Evolutionary conservation across 2,329 filamentous ascomycete genomes (phyloP).

Genomic region (Nemania sp.): DNA sequence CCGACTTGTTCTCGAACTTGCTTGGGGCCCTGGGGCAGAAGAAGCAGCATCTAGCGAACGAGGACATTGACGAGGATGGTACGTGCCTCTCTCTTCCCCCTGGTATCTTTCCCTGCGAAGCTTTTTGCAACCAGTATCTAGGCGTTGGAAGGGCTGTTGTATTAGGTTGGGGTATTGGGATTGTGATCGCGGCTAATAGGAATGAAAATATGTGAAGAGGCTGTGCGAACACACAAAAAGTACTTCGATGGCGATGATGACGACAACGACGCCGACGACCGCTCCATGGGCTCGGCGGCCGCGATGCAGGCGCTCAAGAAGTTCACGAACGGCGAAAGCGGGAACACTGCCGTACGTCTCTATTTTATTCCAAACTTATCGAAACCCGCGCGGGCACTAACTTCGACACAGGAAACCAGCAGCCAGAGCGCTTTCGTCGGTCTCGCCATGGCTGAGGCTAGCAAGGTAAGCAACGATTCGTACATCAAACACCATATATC

Average conservation of each 20-base stretch:
- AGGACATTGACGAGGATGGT: slow-evolving; percentile 56
- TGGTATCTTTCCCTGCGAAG: neutral
- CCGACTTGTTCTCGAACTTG: slow-evolving; percentile 54
- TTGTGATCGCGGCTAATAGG: slow-evolving; percentile 4
- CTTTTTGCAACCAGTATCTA: neutral
- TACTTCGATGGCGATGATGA: slow-evolving; percentile 63
- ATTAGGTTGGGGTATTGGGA: no score
- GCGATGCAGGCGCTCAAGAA: slow-evolving; percentile 82
- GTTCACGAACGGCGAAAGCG: slow-evolving; percentile 64
- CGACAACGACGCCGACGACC: slow-evolving; percentile 50
- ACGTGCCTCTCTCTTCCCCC: slow-evolving; percentile 16
- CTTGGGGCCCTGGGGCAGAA: slow-evolving; percentile 53
- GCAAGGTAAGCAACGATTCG: slow-evolving; percentile 59
- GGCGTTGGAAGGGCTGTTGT: neutral
- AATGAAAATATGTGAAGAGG: slow-evolving; percentile 49
- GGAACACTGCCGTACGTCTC: slow-evolving; percentile 43
- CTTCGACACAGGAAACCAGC: slow-evolving; percentile 42
- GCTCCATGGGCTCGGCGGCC: slow-evolving; percentile 69
- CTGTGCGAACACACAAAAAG: slow-evolving; percentile 74
- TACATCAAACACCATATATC: neutral
- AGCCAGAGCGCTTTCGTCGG: slow-evolving; percentile 81
- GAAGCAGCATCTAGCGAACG: slow-evolving; percentile 51
- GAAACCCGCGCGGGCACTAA: slow-evolving; percentile 15
- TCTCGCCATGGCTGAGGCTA: slow-evolving; percentile 85
- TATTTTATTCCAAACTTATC: no score